Conservation (phyloP, 139 green algal species). For the Raphidocelis subcapitata region DNA sequence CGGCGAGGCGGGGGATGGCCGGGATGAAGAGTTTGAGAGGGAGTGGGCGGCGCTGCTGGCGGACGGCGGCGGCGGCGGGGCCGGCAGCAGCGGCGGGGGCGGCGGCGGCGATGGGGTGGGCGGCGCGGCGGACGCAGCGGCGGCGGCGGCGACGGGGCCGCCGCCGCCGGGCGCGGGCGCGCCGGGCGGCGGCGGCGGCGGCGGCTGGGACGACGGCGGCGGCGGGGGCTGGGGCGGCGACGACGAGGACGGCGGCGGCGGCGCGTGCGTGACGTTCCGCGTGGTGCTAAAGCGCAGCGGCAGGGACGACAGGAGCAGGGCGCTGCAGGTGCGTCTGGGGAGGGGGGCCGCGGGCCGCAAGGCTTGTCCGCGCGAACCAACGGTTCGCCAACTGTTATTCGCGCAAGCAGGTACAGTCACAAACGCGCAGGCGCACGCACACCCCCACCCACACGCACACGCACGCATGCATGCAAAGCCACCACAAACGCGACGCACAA, state of each 20-base stretch:
- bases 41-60: neutral
- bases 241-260: conserved; percentile 4
- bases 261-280: conserved; percentile 41
- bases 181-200: neutral
- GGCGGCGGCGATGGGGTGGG: neutral
- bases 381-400: no score
- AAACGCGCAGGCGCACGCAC: neutral
- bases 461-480: neutral
- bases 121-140: neutral
- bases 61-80: neutral
- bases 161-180: neutral
- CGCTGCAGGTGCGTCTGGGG: conserved; percentile 34
- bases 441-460: no score
- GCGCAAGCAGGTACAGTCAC: neutral
- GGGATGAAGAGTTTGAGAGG: conserved; percentile 11
- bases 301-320: conserved; percentile 47
- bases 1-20: neutral
- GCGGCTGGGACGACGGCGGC: neutral
- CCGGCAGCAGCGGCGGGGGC: neutral
- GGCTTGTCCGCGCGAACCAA: no score
- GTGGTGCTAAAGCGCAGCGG: conserved; percentile 59
- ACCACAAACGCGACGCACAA: neutral
- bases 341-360: neutral
- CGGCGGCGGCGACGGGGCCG: neutral
- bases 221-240: conserved; percentile 2